Evolutionary conservation across 306 rosid species (phyloP), one percentile per base, ranked within the genome.

Genomic region (Corylus heterophylla): DNA sequence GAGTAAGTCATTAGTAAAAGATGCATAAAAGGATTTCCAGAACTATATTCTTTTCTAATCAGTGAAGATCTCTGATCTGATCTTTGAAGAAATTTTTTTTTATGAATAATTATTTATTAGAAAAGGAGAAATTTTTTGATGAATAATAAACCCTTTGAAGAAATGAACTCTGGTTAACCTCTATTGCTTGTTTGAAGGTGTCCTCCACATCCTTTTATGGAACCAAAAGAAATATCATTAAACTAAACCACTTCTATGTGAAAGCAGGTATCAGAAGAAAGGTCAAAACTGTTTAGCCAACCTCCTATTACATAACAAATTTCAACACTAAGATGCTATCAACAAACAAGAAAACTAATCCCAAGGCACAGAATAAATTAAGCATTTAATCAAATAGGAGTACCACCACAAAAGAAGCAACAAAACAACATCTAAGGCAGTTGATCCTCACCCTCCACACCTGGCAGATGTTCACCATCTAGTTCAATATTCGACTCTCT

Each of bases 401-500:
- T 52, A 50, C 52, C 72, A 64, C 58, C 20, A 74, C 76, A 78
- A 31, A 45, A 45, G 45, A 71, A 58, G 27, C 27, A 44, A 50
- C 2, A 18, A 73, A 76, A 9, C 62, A 67, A 71, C 2, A 50
- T 42, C 9, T 51, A 39, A 29, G 4, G 78, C 18, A 74, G 79
- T 50, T 74, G 44, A 79, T 71, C 71, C 88, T 90, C 83, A 93
- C 98, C 97, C 55, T 67, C 80, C 16, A 50, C 59, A 49, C 75
- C 59, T 27, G 83, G 69, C 74, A 74, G 71, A 77, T 56, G 62
- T 62, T 82, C 84, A 17, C 76, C 85, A 84, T 72, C 87, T 55
- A 73, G 78, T 83, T 82, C 80, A 84, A 81, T 27, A 76, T 78
- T 79, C 76, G 83, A 84, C 85, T 88, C 92, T 70, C 86, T 88